These are phyloP conservation scores for Trifolium repens DNA, from an alignment of 306 rosid genomes.

Conservation along the genomic window DNA sequence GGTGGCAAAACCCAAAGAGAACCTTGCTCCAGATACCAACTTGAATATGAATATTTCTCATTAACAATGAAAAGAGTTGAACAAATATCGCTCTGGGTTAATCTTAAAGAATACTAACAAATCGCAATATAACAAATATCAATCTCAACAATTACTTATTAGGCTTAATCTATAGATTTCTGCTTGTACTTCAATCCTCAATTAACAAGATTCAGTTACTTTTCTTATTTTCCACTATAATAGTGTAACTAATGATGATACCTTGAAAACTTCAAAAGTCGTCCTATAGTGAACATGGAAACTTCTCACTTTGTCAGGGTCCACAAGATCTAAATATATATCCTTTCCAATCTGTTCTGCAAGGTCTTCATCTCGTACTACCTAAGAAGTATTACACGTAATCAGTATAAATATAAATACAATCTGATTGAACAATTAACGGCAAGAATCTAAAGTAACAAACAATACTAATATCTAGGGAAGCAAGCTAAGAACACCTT, in stretches of 20 bases:
- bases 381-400: neutral
- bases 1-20: too few species aligned
- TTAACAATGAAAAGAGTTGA: too few species aligned
- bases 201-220: neutral
- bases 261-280: neutral
- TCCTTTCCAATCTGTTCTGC: constrained; percentile 6
- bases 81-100: too few species aligned
- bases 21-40: too few species aligned
- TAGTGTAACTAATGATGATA: neutral
- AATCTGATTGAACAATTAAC: neutral
- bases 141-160: too few species aligned
- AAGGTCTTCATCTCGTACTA: constrained; percentile 8
- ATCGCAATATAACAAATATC: too few species aligned
- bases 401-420: neutral
- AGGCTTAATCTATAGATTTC: neutral
- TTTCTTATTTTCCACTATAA: neutral
- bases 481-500: neutral
- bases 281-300: neutral
- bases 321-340: constrained; percentile 1
- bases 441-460: neutral
- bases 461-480: neutral
- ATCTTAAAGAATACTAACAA: too few species aligned
- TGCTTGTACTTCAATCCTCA: neutral
- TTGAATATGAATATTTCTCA: too few species aligned
- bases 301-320: neutral